These are phyloP conservation scores for Pyricularia grisea DNA, from an alignment of 2,329 filamentous ascomycete genomes.

Conservation along the genomic window DNA sequence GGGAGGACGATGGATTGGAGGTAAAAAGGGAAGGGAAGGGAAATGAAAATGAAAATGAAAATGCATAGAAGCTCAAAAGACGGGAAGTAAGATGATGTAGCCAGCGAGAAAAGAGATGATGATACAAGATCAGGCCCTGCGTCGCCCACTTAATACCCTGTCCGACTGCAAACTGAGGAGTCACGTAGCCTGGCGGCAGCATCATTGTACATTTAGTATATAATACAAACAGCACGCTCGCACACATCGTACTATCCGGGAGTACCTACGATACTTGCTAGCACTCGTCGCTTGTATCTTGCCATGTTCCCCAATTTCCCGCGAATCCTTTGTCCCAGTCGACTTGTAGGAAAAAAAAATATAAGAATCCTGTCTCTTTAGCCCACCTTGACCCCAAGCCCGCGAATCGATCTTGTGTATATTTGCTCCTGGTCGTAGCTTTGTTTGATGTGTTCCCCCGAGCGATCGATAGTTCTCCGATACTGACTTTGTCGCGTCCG, in stretches of 20 bases:
- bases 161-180: not conserved
- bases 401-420: not conserved
- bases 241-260: not conserved
- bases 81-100: too few relatives aligned
- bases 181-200: not conserved
- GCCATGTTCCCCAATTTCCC: not conserved
- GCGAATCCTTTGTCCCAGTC: not conserved
- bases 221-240: not conserved
- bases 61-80: too few relatives aligned
- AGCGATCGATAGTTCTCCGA: not conserved
- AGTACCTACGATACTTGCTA: not conserved
- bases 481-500: not conserved
- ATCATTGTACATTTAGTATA: not conserved
- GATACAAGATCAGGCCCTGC: too few relatives aligned
- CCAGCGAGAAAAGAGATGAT: too few relatives aligned
- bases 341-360: not conserved
- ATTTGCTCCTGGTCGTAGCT: not conserved
- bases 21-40: too few relatives aligned
- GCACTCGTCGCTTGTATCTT: not conserved
- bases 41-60: too few relatives aligned
- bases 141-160: too few relatives aligned
- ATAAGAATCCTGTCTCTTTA: not conserved
- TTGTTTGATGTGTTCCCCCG: not conserved
- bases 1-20: too few relatives aligned
- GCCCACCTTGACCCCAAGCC: not conserved